Evolutionary conservation across 345 rosid genomes (phyloP).

Genomic region (Populus tremula): DNA sequence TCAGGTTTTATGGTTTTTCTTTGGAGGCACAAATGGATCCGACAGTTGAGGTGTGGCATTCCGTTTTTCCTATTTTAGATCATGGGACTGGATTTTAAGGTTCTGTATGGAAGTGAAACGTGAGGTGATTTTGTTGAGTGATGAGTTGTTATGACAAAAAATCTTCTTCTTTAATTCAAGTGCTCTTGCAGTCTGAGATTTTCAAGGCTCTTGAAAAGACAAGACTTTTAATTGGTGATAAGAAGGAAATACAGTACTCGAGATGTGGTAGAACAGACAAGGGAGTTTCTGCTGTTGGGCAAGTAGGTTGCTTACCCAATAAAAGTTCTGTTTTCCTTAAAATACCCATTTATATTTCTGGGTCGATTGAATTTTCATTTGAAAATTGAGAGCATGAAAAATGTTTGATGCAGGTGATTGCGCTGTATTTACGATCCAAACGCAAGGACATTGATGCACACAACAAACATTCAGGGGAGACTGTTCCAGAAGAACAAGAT

Average conservation of each 20-base stretch:
- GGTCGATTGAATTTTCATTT: not conserved
- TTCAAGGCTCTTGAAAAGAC: constrained; percentile 82
- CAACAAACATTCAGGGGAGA: constrained; percentile 19
- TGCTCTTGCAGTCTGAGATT: constrained; percentile 69
- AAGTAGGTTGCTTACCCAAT: constrained; percentile 41
- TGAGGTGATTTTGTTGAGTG: not conserved
- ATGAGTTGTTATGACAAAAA: constrained; percentile 1
- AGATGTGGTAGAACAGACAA: constrained; percentile 95
- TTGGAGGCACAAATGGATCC: constrained; percentile 93
- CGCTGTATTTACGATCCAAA: constrained; percentile 71
- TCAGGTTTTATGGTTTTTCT: constrained; percentile 90
- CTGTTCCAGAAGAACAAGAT: constrained; percentile 27
- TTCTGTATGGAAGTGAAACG: not conserved
- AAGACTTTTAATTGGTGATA: constrained; percentile 73
- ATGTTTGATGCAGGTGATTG: constrained; percentile 70
- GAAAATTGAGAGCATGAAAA: not conserved
- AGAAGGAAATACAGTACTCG: constrained; percentile 68
- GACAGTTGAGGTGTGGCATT: constrained; percentile 65
- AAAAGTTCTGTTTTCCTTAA: not conserved
- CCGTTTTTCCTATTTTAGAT: not conserved
- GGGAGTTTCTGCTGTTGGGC: constrained; percentile 95
- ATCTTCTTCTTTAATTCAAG: constrained; percentile 11
- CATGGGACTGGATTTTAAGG: not conserved
- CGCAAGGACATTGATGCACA: constrained; percentile 38
- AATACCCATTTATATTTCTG: not conserved